These are phyloP conservation scores for Vaccinium macrocarpon DNA, from an alignment of 148 eudicot genomes.

Conservation along the genomic window DNA sequence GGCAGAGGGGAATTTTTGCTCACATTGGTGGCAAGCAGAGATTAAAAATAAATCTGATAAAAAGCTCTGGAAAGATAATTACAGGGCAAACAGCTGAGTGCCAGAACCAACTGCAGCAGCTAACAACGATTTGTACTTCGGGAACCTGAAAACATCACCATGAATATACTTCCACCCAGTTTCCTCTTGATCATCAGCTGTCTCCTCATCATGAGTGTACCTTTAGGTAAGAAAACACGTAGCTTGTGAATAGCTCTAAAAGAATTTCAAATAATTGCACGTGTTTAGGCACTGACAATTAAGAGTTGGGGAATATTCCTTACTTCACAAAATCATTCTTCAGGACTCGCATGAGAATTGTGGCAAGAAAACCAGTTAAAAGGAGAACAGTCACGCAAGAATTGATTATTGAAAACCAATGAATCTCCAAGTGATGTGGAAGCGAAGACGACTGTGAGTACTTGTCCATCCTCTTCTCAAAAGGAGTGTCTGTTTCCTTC, in stretches of 20 bases:
- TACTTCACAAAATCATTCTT: constrained; percentile 72
- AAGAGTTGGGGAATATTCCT: constrained; percentile 19
- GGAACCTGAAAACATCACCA: constrained; percentile 75
- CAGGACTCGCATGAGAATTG: constrained; percentile 64
- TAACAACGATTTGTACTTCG: constrained; percentile 58
- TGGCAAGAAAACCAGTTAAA: constrained; percentile 57
- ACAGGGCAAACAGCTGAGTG: constrained; percentile 67
- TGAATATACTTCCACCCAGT: constrained; percentile 80
- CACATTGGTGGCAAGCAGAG: background rate
- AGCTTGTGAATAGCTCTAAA: too few species aligned
- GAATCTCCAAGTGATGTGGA: constrained; percentile 63
- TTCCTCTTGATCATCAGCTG: constrained; percentile 82
- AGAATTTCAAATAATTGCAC: background rate
- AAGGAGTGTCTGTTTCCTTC: constrained; percentile 52
- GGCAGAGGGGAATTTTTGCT: background rate
- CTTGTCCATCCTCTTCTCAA: constrained; percentile 64
- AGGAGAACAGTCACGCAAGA: constrained; percentile 65
- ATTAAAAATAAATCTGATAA: background rate
- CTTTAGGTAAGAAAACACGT: constrained; percentile 21
- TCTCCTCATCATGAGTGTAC: constrained; percentile 73
- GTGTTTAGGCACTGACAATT: background rate
- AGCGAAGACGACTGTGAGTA: constrained; percentile 56
- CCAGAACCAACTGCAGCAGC: constrained; percentile 77
- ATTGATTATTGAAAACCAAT: constrained; percentile 68
- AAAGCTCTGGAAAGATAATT: constrained; percentile 26